Percentiles rank a stretch among this genome's conserved stretches.
Conservation (phyloP, 805 yeast genomes). For the Lachancea sp. region DNA sequence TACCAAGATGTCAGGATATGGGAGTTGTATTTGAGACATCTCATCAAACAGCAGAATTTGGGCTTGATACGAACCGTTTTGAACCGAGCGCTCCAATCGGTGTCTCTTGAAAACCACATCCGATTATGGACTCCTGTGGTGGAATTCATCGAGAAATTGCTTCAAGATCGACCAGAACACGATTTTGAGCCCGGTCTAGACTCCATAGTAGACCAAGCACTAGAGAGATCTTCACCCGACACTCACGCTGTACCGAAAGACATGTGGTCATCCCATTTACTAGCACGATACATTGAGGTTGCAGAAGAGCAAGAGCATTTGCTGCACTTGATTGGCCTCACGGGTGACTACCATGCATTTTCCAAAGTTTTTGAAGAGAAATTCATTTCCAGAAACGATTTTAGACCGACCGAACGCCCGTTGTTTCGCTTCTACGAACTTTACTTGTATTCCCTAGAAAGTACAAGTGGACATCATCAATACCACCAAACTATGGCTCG, state of each 20-base stretch:
- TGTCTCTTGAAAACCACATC: slow-evolving; percentile 16
- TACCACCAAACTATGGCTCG: slow-evolving; percentile 23
- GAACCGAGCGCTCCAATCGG: slow-evolving; percentile 16
- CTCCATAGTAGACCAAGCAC: slow-evolving; percentile 7
- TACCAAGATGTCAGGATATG: slow-evolving; percentile 41
- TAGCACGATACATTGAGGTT: slow-evolving; percentile 20
- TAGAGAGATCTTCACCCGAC: slow-evolving; percentile 8
- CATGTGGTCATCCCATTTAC: slow-evolving; percentile 23
- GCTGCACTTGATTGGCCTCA: slow-evolving; percentile 4
- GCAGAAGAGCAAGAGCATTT: slow-evolving; percentile 12
- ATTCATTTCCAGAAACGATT: slow-evolving; percentile 2
- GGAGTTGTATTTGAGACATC: slow-evolving; percentile 46
- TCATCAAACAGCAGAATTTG: slow-evolving; percentile 34
- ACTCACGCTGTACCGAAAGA: slow-evolving; percentile 8
- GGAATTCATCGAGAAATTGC: slow-evolving; percentile 14
- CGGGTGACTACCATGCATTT: slow-evolving; percentile 14
- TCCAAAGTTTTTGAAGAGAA: slow-evolving; percentile 12
- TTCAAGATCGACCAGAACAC: slow-evolving; percentile 6
- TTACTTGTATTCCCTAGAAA: slow-evolving; percentile 5
- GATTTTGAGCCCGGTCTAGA: slow-evolving; percentile 15
- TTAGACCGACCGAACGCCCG: slow-evolving; percentile 2
- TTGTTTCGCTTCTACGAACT: slow-evolving; percentile 3
- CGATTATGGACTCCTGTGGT: slow-evolving; percentile 24
- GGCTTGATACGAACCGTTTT: slow-evolving; percentile 27
- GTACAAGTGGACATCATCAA: not conserved